phyloP scores from a whole-genome alignment of 2,329 filamentous ascomycete species.

The Diaporthe vexans region DNA sequence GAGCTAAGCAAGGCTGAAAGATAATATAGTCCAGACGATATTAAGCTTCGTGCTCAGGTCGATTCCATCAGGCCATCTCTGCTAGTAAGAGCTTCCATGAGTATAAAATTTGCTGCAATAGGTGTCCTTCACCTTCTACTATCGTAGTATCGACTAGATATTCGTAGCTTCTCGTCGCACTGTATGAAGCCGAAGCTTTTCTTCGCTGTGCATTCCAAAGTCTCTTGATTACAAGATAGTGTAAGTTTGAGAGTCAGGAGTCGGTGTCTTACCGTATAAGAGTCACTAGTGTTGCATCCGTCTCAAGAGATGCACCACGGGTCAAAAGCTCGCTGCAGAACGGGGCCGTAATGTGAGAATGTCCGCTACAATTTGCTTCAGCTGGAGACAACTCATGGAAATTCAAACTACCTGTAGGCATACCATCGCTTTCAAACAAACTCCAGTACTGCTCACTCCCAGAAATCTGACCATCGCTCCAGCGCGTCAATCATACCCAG shows the following conservation, averaged over 20 bases:
- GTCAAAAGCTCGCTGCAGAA: too few species aligned
- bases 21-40: background rate
- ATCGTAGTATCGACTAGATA: too few species aligned
- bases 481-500: background rate
- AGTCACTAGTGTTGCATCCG: too few species aligned
- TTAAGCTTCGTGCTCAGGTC: background rate
- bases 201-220: background rate
- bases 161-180: background rate
- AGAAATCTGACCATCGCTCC: background rate
- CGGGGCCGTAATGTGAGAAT: too few species aligned
- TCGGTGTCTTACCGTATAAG: too few species aligned
- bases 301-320: too few species aligned
- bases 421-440: background rate
- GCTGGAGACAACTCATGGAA: too few species aligned
- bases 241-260: too few species aligned
- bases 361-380: too few species aligned
- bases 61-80: background rate
- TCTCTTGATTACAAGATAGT: too few species aligned
- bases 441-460: too few species aligned
- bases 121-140: too few species aligned
- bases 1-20: background rate
- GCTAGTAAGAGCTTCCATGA: background rate
- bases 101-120: background rate
- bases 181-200: background rate
- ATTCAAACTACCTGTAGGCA: background rate